Evolutionary conservation across 2,329 filamentous ascomycete genomes (phyloP).

Genomic region (Colletotrichum noveboracense): DNA sequence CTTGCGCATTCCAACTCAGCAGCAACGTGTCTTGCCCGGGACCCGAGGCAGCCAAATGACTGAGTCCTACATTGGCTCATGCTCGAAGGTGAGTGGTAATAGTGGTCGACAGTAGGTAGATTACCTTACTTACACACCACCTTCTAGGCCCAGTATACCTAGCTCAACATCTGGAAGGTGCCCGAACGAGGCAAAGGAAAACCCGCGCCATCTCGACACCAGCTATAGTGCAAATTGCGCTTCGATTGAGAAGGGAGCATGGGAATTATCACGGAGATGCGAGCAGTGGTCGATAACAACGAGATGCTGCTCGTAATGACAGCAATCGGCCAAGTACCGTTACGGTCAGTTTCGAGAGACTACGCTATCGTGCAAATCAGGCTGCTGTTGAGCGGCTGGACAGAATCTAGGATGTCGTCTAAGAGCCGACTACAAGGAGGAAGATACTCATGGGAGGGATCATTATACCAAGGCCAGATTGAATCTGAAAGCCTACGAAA

Average conservation of each 20-base stretch:
- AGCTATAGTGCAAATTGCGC: background rate
- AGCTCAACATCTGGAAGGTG: too few relatives aligned
- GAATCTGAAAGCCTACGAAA: background rate
- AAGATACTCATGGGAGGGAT: background rate
- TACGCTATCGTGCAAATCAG: too few relatives aligned
- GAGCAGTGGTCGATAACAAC: background rate
- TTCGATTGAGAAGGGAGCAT: background rate
- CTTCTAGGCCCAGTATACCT: background rate
- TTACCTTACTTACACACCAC: background rate
- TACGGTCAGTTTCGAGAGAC: too few relatives aligned
- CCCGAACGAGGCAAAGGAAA: background rate
- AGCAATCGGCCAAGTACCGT: background rate
- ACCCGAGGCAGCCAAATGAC: background rate
- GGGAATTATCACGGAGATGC: background rate
- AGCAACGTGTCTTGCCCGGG: background rate
- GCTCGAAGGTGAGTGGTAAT: too few relatives aligned
- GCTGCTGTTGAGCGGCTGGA: background rate
- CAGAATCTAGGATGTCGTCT: fast-evolving
- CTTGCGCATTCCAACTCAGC: background rate
- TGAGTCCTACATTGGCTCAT: too few relatives aligned
- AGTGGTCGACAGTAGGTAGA: fast-evolving
- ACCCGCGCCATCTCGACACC: background rate
- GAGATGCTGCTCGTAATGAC: background rate
- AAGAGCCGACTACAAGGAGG: background rate
- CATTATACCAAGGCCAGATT: background rate